A percentile compares a stretch with the other conserved stretches of the same genome.
Evolutionary conservation across 2,329 filamentous ascomycete species (phyloP).

Genomic region (Botrytis fragariae): DNA sequence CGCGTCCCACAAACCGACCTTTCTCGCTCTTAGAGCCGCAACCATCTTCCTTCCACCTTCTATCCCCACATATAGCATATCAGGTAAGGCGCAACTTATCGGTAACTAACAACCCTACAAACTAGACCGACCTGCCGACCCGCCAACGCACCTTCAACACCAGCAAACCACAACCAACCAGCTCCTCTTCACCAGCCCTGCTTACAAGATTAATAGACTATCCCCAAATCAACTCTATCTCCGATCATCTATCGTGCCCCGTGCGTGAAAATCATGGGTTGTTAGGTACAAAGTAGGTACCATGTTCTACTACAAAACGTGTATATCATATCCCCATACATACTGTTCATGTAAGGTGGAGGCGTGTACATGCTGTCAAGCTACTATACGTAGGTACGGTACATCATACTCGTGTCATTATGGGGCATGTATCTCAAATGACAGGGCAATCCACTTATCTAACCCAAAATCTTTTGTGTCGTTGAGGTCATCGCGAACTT

Average conservation of each 20-base stretch:
- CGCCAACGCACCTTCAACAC: slow-evolving; percentile 12
- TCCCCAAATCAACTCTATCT: neutral
- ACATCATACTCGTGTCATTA: slow-evolving; percentile 11
- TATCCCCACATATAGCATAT: neutral
- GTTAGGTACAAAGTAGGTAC: slow-evolving; percentile 3
- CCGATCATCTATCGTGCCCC: slow-evolving; percentile 5
- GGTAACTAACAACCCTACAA: neutral
- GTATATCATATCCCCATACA: slow-evolving; percentile 5
- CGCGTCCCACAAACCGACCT: slow-evolving; percentile 14
- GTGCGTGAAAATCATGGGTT: slow-evolving; percentile 1
- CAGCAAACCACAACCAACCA: slow-evolving; percentile 19
- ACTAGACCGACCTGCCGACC: slow-evolving; percentile 15
- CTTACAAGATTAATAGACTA: slow-evolving; percentile 7
- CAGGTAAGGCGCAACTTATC: slow-evolving; percentile 1
- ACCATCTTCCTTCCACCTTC: neutral
- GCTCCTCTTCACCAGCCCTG: slow-evolving; percentile 16
- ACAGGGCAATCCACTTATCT: neutral
- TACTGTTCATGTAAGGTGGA: neutral
- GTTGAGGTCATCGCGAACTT: neutral
- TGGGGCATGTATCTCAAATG: neutral
- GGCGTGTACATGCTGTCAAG: slow-evolving; percentile 1
- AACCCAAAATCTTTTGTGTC: neutral
- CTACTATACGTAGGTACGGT: neutral
- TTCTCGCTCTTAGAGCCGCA: slow-evolving; percentile 6
- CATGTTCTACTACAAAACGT: slow-evolving; percentile 5